Percentiles rank a stretch among this genome's conserved stretches.
phyloP scores from a whole-genome alignment of 108 stramenopile genomes.

The Cyclotella choctawhatcheeana region DNA sequence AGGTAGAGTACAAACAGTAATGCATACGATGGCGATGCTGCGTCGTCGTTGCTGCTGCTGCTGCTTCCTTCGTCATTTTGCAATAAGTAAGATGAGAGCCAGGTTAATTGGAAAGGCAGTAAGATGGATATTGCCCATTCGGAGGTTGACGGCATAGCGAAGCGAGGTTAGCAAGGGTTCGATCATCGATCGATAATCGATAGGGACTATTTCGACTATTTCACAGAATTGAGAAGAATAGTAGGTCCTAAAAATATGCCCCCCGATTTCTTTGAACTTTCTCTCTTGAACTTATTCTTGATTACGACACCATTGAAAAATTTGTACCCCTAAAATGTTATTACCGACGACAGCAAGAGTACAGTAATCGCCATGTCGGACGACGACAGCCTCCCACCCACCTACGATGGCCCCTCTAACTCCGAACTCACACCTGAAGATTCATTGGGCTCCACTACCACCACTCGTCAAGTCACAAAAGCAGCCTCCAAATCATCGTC shows the following conservation, averaged over 20 bases:
- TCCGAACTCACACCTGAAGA: not conserved
- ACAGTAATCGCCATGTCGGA: slow-evolving; percentile 16
- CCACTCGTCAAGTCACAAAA: not conserved
- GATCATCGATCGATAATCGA: too few species aligned
- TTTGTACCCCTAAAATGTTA: too few species aligned
- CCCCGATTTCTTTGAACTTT: too few species aligned
- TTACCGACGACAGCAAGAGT: too few species aligned
- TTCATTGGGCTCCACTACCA: not conserved
- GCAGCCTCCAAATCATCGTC: not conserved
- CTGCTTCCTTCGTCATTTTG: not conserved
- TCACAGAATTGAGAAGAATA: too few species aligned
- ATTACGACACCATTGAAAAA: too few species aligned
- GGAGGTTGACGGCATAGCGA: slow-evolving; percentile 17
- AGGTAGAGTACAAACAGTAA: slow-evolving; percentile 26
- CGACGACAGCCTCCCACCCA: slow-evolving; percentile 8
- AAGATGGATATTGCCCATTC: slow-evolving; percentile 14
- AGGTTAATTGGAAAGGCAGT: slow-evolving; percentile 11
- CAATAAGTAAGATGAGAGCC: slow-evolving; percentile 8
- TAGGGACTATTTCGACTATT: too few species aligned
- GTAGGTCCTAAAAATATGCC: too few species aligned
- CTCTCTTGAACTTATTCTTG: too few species aligned
- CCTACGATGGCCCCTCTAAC: not conserved
- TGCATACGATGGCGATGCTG: slow-evolving; percentile 7
- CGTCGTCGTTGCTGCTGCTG: not conserved
- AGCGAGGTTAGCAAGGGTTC: too few species aligned